Evolutionary conservation across 768 basidiomycete genomes (phyloP).

Genomic region (Suillus plorans): DNA sequence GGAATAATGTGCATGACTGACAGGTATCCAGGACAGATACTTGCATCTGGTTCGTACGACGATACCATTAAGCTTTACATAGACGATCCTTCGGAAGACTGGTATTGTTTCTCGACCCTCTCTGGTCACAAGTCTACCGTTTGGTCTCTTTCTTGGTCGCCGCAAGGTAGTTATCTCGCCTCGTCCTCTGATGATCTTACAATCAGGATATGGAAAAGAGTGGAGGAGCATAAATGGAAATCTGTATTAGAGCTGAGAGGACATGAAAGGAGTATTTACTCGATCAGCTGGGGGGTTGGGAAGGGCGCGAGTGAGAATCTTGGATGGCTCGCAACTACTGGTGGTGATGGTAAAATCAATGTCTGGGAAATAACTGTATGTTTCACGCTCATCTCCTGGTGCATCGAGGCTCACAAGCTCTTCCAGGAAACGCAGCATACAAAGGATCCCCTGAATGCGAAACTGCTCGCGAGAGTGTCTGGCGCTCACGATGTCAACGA

Average conservation of each 20-base stretch:
- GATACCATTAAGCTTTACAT: slow-evolving; percentile 92
- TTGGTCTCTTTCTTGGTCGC: slow-evolving; percentile 85
- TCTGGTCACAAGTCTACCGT: slow-evolving; percentile 85
- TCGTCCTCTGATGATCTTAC: slow-evolving; percentile 85
- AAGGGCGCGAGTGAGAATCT: slow-evolving; percentile 38
- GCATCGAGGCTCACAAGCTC: slow-evolving; percentile 5
- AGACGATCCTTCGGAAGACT: slow-evolving; percentile 93
- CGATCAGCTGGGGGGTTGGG: slow-evolving; percentile 68
- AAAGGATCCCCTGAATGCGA: slow-evolving; percentile 32
- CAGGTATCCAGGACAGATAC: slow-evolving; percentile 56
- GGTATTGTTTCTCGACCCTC: slow-evolving; percentile 85
- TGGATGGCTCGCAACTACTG: slow-evolving; percentile 84
- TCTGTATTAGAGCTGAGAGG: slow-evolving; percentile 57
- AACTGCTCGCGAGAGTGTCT: slow-evolving; percentile 54
- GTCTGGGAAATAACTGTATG: slow-evolving; percentile 76
- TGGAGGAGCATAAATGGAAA: slow-evolving; percentile 61
- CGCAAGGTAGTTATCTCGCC: slow-evolving; percentile 77
- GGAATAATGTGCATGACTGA: slow-evolving; percentile 13
- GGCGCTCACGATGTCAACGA: slow-evolving; percentile 83
- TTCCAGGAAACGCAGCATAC: slow-evolving; percentile 8
- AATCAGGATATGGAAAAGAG: slow-evolving; percentile 81
- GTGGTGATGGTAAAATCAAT: slow-evolving; percentile 81
- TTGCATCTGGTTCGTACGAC: slow-evolving; percentile 96
- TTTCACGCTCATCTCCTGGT: not conserved
- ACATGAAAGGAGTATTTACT: slow-evolving; percentile 78